Base-by-base conservation (phyloP, 2,329 filamentous ascomycete genomes). In the Fusarium guadeloupense region DNA sequence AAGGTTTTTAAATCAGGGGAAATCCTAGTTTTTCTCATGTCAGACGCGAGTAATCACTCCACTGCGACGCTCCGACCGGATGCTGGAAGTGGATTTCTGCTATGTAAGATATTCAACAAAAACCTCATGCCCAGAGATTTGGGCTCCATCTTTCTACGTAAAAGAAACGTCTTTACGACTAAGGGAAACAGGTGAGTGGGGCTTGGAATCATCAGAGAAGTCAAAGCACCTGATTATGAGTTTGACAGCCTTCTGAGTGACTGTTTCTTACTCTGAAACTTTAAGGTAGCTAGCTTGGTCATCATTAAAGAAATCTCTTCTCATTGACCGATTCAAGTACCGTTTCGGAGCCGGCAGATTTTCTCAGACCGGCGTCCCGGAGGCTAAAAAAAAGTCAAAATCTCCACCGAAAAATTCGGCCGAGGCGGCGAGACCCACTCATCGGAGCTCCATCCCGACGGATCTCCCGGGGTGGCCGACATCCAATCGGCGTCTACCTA, bases 131-230 rank as follows among this genome's bases (percentile, higher is more conserved):
- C 63, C 41, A 65, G 62, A 41, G n/a, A 25, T 52, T 47, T 58
- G 43, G 51, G 39, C 55, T 63, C 62, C 62, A 64, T 64, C 46
- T 50, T 61, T 59, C 52, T 65, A 66, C 62, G 62, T 66, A 66
- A 66, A 63, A 66, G 59, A 66, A 66, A 66, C 39, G 34, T 28
- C 40, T 40, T 52, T 9, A 16, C 43, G 56, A 62, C 46, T 49
- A 48, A 47, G 19, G 31, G 37, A 54, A 43, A 35, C 17, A 14
- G 21, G 45, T 45, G 51, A 61, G 46, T 9, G 33, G 41, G 43
- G 33, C 28, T 48, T 60, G 54, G 59, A 37, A 45, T 33, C 44
- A 43, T 42, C 43, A 39, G 31, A 16, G 26, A 13, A 42, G 38
- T 14, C 13, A 13, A 31, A 20, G 19, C 19, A 37, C 14, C 37